phyloP scores from a whole-genome alignment of 371 early-diverging fungal species.

The Mucor mucedo region DNA sequence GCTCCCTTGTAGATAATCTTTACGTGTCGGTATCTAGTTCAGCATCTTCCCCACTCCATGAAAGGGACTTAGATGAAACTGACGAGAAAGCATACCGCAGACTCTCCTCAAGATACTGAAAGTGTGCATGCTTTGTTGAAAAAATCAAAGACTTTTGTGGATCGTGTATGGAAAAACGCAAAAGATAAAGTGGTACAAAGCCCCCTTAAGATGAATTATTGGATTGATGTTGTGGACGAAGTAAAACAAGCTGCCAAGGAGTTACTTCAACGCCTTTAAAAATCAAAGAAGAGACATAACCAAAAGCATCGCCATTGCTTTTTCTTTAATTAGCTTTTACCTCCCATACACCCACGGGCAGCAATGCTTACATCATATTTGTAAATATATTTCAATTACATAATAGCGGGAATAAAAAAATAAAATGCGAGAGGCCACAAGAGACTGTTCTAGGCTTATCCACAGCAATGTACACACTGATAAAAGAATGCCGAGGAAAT shows the following conservation, averaged over 20 bases:
- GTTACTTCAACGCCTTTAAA: not conserved
- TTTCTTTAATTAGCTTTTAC: not conserved
- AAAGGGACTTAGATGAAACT: no score
- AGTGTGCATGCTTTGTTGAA: conserved; percentile 2
- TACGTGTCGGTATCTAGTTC: no score
- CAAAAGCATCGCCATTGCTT: not conserved
- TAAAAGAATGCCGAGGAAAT: no score
- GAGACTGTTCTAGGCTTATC: no score
- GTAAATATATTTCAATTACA: not conserved
- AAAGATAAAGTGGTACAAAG: no score
- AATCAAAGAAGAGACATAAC: no score
- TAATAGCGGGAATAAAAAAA: no score
- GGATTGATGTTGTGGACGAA: conserved; percentile 18
- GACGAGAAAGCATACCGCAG: conserved; percentile 5
- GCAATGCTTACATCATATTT: not conserved
- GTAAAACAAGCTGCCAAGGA: conserved; percentile 9
- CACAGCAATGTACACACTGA: no score
- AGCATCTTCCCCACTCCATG: no score
- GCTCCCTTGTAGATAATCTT: no score
- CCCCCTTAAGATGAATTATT: conserved; percentile 19
- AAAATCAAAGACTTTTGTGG: conserved; percentile 5
- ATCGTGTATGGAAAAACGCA: conserved; percentile 22
- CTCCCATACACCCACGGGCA: not conserved
- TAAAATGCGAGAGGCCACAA: no score
- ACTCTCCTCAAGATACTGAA: conserved; percentile 5